Evolutionary conservation across 495 filamentous ascomycete species (phyloP), one percentile per base, ranked within the genome.

Genomic region (Trichoderma gamsii): DNA sequence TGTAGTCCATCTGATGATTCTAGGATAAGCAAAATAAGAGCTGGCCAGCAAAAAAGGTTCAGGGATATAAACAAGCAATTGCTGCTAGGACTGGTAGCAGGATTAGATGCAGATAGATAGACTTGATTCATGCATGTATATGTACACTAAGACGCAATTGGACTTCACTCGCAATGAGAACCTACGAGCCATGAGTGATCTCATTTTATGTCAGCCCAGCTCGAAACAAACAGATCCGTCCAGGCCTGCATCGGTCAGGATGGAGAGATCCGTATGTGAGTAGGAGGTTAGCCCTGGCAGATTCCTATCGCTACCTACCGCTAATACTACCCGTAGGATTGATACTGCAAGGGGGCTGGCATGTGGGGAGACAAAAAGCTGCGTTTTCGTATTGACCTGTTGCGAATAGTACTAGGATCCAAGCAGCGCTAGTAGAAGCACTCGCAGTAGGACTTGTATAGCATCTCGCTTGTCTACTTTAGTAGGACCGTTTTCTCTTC

Each of bases 51-150:
- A 61, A 61, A 32, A n/a, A n/a, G 23, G 56, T 27, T 29, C 23
- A 61, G 56, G 56, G 56, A 61, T 61, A 61, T 32, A 61, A 27
- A 61, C 32, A 61, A 52, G 49, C 49, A 52, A 52, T 25, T 52
- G 49, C 18, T 52, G 18, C 25, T 61, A 12, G 11, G 27, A 32
- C 27, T 3, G 12, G 25, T 61, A 27, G 29, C 29, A 29, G 56
- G 23, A 32, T 61, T 25, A 61, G 56, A 61, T 13, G 12, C 25
- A 61, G 56, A 61, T 32, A n/a, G 56, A 61, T 61, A 32, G 27
- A 32, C 23, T 27, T 21, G 51, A 23, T 11, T 56, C 21, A 25
- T 21, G 51, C n/a, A 56, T 56, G 15, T 18, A 56, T 21, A 61
- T 61, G 56, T 61, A 61, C 56, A 32, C 51, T 56, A 56, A 25